Conservation (phyloP, 352 stramenopile species). For the Globisporangium paddicum region DNA sequence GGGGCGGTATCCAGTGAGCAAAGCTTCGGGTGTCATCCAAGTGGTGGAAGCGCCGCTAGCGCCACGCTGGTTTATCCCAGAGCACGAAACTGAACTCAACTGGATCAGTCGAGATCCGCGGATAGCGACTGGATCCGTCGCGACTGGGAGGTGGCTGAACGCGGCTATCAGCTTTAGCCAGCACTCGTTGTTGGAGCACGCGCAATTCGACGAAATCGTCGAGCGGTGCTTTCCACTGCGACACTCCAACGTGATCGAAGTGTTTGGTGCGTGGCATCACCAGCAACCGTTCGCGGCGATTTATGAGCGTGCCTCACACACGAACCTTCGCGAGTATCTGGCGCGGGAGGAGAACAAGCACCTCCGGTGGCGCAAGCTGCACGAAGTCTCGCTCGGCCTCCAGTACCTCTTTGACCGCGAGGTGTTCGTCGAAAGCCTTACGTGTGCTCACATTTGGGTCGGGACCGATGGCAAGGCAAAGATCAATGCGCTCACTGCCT, state of each 20-base stretch:
- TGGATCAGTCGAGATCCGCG: neutral
- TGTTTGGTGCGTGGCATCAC: conserved; percentile 18
- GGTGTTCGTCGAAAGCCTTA: neutral
- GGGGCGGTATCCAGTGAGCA: too few relatives aligned
- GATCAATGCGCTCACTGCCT: conserved; percentile 1
- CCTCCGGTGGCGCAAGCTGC: neutral
- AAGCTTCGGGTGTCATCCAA: neutral
- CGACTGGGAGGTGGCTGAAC: neutral
- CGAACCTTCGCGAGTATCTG: neutral
- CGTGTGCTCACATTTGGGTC: neutral
- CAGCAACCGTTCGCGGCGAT: neutral
- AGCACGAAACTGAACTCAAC: conserved; percentile 49
- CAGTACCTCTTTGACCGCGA: conserved; percentile 16
- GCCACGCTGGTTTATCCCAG: conserved; percentile 53
- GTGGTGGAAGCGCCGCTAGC: neutral
- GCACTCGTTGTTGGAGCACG: neutral
- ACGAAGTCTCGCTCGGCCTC: conserved; percentile 22
- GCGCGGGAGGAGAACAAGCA: neutral
- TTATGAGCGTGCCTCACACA: conserved; percentile 1
- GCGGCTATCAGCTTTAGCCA: neutral
- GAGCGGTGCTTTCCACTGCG: conserved; percentile 22
- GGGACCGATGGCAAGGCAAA: neutral
- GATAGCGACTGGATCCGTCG: neutral
- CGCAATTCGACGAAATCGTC: neutral
- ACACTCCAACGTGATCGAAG: conserved; percentile 12